Percentiles rank a stretch among this genome's conserved stretches.
Evolutionary conservation across 2,329 filamentous ascomycete species (phyloP).

Genomic region (Aspergillus aculeatinus): DNA sequence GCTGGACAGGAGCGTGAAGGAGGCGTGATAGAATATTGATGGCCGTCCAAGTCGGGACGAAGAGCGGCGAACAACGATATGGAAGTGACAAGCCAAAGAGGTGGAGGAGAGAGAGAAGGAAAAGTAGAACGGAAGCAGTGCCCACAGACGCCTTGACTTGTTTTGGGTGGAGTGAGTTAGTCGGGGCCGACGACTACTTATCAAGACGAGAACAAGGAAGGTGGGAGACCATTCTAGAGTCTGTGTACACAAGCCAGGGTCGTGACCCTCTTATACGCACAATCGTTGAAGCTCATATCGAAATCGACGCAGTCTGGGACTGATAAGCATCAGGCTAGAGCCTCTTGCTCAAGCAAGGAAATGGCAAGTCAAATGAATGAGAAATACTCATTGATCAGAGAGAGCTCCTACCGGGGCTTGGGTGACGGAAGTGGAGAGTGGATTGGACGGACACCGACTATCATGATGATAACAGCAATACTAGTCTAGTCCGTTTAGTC

Average conservation of each 20-base stretch:
- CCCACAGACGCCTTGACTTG: not conserved
- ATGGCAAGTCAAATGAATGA: not conserved
- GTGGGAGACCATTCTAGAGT: not conserved
- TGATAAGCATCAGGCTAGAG: not conserved
- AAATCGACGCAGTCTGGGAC: not conserved
- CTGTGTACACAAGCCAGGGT: not conserved
- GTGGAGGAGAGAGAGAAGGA: not conserved
- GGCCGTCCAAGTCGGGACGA: not conserved
- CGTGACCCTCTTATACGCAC: not conserved
- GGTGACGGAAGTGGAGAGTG: slow-evolving; percentile 1
- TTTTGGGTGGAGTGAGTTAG: not conserved
- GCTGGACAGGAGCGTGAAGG: not conserved
- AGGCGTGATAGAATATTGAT: not conserved
- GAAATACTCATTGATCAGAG: not conserved
- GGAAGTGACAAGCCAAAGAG: not conserved
- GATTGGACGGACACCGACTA: not conserved
- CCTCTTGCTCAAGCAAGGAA: slow-evolving; percentile 3
- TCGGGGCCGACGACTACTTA: not conserved
- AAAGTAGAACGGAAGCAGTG: not conserved
- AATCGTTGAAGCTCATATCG: not conserved
- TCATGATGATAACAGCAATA: not conserved
- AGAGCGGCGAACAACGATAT: not conserved
- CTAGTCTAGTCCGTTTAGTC: too few species aligned
- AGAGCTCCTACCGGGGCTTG: slow-evolving; percentile 8
- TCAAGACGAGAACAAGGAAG: not conserved